Conservation (phyloP, 2,329 filamentous ascomycete genomes). For the Paradendryphiella salina region DNA sequence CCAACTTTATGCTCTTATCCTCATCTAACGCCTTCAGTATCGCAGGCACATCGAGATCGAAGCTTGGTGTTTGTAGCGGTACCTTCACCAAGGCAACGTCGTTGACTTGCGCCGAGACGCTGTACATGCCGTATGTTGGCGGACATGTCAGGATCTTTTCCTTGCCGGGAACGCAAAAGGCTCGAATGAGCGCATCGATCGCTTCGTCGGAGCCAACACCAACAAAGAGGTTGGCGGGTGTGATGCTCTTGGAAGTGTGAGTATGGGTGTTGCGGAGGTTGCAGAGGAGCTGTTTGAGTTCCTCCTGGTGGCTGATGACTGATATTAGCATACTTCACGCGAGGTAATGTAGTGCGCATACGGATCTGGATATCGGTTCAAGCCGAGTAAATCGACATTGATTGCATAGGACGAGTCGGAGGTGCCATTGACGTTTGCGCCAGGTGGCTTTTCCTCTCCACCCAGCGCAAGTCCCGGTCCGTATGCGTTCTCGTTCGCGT, state of each 20-base stretch:
- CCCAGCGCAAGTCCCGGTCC: constrained; percentile 72
- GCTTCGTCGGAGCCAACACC: constrained; percentile 96
- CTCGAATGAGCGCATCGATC: constrained; percentile 89
- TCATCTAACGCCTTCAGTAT: constrained; percentile 68
- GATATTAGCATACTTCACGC: constrained; percentile 1
- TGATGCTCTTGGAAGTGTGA: constrained; percentile 74
- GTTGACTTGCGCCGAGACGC: constrained; percentile 91
- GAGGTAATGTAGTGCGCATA: constrained; percentile 35
- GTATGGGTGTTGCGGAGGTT: constrained; percentile 80
- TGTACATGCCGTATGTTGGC: constrained; percentile 98
- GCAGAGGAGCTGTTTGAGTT: constrained; percentile 86
- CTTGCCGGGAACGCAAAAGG: constrained; percentile 83
- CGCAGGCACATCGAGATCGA: constrained; percentile 70
- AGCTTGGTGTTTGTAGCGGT: constrained; percentile 74
- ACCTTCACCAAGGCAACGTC: constrained; percentile 84
- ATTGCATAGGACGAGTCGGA: constrained; percentile 51
- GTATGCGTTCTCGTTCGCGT: constrained; percentile 97
- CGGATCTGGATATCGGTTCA: constrained; percentile 95
- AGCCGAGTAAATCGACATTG: constrained; percentile 73
- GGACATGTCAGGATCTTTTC: constrained; percentile 95
- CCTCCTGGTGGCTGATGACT: constrained; percentile 69
- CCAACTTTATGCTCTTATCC: constrained; percentile 74
- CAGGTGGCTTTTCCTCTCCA: constrained; percentile 53
- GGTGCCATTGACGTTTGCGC: constrained; percentile 47
- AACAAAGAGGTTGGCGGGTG: constrained; percentile 84